Conservation (phyloP, 768 basidiomycete genomes). For the Peribolospora kevripleyi region DNA sequence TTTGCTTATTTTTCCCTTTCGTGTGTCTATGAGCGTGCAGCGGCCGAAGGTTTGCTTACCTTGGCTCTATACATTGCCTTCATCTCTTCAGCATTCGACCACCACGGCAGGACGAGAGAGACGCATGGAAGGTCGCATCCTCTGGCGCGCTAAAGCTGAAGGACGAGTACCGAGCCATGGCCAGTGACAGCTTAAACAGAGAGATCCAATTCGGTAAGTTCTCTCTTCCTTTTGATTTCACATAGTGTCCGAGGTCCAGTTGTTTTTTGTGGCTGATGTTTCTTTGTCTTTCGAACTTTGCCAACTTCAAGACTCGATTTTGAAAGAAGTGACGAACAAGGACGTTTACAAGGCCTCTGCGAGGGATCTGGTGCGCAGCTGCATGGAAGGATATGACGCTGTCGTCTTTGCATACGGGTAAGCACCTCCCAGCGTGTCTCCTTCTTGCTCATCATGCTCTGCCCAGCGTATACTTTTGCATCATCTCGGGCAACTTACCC, state of each 20-base stretch:
- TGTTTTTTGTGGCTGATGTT: background rate
- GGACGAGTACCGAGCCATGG: slow-evolving; percentile 1
- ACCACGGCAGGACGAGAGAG: slow-evolving; percentile 6
- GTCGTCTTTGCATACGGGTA: slow-evolving; percentile 60
- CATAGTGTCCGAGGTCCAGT: no score
- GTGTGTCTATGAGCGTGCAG: slow-evolving; percentile 1
- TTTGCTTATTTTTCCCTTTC: background rate
- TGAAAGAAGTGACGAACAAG: slow-evolving; percentile 12
- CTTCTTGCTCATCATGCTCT: background rate
- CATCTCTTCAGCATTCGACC: background rate
- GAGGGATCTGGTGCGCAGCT: slow-evolving; percentile 18
- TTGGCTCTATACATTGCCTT: background rate
- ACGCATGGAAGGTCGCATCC: background rate
- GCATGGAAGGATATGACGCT: slow-evolving; percentile 94
- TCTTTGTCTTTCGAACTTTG: background rate
- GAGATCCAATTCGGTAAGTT: background rate
- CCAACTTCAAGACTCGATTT: slow-evolving; percentile 10
- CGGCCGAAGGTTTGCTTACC: slow-evolving; percentile 4
- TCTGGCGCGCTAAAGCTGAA: background rate
- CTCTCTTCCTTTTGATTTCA: no score
- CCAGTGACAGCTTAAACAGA: slow-evolving; percentile 6
- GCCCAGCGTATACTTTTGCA: background rate
- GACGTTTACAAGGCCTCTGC: slow-evolving; percentile 11
- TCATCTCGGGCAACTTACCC: no score
- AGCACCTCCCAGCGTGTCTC: background rate